These are phyloP conservation scores for Claviceps africana DNA, from an alignment of 2,329 filamentous ascomycete genomes.

Conservation along the genomic window DNA sequence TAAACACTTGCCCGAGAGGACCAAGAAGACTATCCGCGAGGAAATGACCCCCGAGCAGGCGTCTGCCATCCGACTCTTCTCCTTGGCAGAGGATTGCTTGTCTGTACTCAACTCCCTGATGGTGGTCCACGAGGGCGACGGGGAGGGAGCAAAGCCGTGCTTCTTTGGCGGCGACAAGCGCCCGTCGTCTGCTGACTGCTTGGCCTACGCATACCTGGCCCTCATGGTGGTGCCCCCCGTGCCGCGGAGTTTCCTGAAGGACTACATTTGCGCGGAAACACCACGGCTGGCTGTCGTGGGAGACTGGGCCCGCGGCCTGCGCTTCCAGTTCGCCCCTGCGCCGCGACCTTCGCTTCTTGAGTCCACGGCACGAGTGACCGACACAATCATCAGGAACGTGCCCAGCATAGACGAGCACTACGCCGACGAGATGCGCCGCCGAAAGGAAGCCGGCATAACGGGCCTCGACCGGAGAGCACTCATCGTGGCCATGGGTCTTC, in stretches of 20 bases:
- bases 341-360: constrained; percentile 9
- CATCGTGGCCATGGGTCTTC: constrained; percentile 18
- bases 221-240: constrained; percentile 47
- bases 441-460: constrained; percentile 18
- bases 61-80: constrained; percentile 62
- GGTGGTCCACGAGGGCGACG: constrained; percentile 9
- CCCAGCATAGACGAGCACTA: constrained; percentile 24
- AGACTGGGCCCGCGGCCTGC: constrained; percentile 7
- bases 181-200: constrained; percentile 50
- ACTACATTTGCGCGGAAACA: constrained; percentile 24
- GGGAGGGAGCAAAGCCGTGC: constrained; percentile 14
- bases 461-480: constrained; percentile 20
- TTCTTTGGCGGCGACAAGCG: constrained; percentile 16
- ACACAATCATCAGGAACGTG: constrained; percentile 21
- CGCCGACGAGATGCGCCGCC: constrained; percentile 22
- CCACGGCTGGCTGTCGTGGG: constrained; percentile 20
- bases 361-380: constrained; percentile 18
- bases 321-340: constrained; percentile 12
- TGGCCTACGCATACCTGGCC: constrained; percentile 66
- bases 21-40: constrained; percentile 44
- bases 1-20: constrained; percentile 22
- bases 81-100: constrained; percentile 56
- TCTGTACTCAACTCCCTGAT: constrained; percentile 51
- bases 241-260: constrained; percentile 26
- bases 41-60: constrained; percentile 57